Percentiles rank a stretch among this genome's conserved stretches.
These are phyloP conservation scores for Monilinia fructigena DNA, from an alignment of 2,329 filamentous ascomycete genomes.

Conservation along the genomic window DNA sequence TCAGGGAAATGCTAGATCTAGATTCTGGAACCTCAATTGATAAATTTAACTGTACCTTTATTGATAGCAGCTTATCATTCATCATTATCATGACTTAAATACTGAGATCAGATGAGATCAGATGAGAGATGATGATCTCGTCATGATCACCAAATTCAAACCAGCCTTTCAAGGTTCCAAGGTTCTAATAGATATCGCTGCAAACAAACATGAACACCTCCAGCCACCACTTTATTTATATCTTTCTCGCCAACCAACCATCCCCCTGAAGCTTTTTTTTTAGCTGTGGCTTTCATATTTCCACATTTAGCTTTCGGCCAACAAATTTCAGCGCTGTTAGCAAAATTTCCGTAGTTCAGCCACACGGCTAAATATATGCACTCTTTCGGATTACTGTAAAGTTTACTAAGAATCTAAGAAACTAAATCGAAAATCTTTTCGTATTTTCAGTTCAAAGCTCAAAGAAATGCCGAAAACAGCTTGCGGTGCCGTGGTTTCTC, in stretches of 20 bases:
- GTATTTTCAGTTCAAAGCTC: background rate
- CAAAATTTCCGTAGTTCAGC: background rate
- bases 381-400: background rate
- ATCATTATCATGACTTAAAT: no score
- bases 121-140: background rate
- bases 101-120: background rate
- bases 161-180: background rate
- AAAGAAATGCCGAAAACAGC: constrained; percentile 6
- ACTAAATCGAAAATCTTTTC: background rate
- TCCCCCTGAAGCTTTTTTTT: background rate
- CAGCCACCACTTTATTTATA: constrained; percentile 16
- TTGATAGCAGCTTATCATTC: background rate
- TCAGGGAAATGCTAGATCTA: background rate
- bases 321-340: background rate
- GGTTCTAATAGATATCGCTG: background rate
- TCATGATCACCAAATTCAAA: background rate
- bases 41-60: background rate
- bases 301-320: background rate
- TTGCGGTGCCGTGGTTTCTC: background rate
- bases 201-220: background rate
- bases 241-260: background rate
- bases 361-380: background rate
- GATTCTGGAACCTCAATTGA: background rate
- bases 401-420: background rate
- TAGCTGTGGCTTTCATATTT: background rate